A percentile compares a stretch with the other conserved stretches of the same genome.
Conservation (phyloP, 352 stramenopile species). For the Nothophytophthora sp. region DNA sequence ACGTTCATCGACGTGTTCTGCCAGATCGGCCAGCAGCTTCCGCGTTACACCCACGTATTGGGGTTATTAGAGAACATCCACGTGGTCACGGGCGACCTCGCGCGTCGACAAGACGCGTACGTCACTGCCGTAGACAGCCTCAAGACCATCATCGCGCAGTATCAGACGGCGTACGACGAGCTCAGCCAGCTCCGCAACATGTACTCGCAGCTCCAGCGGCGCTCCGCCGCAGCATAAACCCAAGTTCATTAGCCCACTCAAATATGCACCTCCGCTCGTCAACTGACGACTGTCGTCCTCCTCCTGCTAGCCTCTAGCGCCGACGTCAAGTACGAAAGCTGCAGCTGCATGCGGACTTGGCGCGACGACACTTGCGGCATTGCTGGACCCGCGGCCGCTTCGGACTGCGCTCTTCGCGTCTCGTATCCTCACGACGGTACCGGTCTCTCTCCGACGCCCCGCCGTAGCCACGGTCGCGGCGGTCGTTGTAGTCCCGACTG, state of each 20-base stretch:
- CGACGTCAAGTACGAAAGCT: constrained; percentile 41
- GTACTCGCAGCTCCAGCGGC: constrained; percentile 26
- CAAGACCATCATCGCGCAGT: constrained; percentile 24
- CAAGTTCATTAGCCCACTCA: neutral
- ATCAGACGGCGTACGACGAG: constrained; percentile 26
- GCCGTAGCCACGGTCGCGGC: constrained; percentile 27
- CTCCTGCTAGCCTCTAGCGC: neutral
- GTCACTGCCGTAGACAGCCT: constrained; percentile 20
- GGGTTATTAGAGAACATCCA: constrained; percentile 15
- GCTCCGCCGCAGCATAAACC: neutral
- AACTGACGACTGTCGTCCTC: neutral
- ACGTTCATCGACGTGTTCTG: constrained; percentile 55
- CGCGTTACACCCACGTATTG: constrained; percentile 29
- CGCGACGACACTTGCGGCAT: constrained; percentile 53
- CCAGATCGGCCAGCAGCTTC: constrained; percentile 45
- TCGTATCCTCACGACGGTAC: constrained; percentile 29
- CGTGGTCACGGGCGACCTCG: constrained; percentile 8
- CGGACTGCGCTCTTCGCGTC: constrained; percentile 34
- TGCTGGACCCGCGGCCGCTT: constrained; percentile 47
- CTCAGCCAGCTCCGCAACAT: constrained; percentile 24
- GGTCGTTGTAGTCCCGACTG: constrained; percentile 20
- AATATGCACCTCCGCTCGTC: neutral
- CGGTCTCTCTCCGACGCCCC: constrained; percentile 23
- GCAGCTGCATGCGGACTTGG: constrained; percentile 53
- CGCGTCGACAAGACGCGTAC: constrained; percentile 20